Conservation (phyloP, 768 basidiomycete genomes). For the Coprinellus micaceus region DNA sequence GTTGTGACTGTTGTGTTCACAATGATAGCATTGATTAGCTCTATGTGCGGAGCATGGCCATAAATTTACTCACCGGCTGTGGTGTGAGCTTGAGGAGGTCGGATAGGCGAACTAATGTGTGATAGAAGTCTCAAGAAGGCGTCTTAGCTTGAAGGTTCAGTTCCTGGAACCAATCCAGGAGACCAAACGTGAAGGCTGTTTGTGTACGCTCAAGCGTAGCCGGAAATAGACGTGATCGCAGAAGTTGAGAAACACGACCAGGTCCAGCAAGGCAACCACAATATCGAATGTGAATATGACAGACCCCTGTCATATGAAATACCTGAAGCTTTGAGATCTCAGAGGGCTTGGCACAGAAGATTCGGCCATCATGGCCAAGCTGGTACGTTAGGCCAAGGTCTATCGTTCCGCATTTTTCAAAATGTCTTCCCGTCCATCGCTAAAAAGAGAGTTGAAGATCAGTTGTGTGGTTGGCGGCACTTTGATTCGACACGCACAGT, state of each 20-base stretch:
- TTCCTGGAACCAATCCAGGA: slow-evolving; percentile 3
- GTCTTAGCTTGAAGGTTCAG: slow-evolving; percentile 6
- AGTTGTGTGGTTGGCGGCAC: background rate
- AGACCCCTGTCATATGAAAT: background rate
- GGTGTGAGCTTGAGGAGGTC: background rate
- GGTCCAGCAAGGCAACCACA: background rate
- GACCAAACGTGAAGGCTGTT: slow-evolving; percentile 5
- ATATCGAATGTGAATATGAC: background rate
- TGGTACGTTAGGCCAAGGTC: background rate
- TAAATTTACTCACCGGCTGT: background rate
- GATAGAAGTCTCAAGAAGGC: background rate
- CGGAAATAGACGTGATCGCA: background rate
- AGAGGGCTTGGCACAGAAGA: background rate
- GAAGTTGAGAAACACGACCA: background rate
- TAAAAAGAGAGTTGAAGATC: background rate
- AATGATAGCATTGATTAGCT: slow-evolving; percentile 5
- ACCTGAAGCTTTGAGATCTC: background rate
- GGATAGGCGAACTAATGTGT: background rate
- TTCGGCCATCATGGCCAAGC: background rate
- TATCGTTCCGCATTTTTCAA: background rate
- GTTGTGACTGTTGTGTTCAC: slow-evolving; percentile 6
- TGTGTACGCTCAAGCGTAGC: background rate
- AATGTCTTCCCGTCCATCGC: background rate
- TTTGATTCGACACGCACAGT: background rate
- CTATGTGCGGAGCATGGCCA: background rate